Conservation (phyloP, 2,329 filamentous ascomycete genomes). For the Aspergillus versicolor region DNA sequence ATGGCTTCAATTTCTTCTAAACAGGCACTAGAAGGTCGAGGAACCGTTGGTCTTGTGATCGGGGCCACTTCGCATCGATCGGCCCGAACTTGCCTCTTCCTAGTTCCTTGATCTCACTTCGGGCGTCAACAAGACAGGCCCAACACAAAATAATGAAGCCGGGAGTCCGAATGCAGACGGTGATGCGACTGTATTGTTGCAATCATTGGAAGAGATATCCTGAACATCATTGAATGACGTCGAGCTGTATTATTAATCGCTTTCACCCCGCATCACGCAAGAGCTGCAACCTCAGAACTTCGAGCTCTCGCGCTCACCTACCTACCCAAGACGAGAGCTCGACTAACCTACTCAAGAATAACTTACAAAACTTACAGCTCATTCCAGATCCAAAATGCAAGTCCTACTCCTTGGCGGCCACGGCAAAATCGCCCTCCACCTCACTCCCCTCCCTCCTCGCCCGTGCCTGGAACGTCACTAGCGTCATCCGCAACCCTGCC, state of each 20-base stretch:
- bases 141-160: background rate
- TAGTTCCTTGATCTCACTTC: background rate
- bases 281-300: background rate
- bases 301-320: background rate
- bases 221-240: background rate
- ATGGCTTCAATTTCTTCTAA: slow-evolving; percentile 4
- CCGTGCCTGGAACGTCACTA: slow-evolving; percentile 74
- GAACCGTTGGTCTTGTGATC: background rate
- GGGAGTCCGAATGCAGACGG: background rate
- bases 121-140: background rate
- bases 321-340: background rate
- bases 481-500: slow-evolving; percentile 70
- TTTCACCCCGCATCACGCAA: slow-evolving; percentile 5
- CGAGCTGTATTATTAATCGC: background rate
- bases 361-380: background rate
- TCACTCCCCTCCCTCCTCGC: slow-evolving; percentile 74
- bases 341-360: background rate
- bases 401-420: slow-evolving; percentile 78
- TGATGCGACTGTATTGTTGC: background rate
- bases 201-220: background rate
- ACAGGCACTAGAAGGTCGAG: slow-evolving; percentile 3
- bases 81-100: background rate
- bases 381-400: slow-evolving; percentile 33
- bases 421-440: slow-evolving; percentile 71
- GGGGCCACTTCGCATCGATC: background rate